Base-by-base conservation (phyloP, 139 green algal genomes). In the Chlamydomonas schloesseri region DNA sequence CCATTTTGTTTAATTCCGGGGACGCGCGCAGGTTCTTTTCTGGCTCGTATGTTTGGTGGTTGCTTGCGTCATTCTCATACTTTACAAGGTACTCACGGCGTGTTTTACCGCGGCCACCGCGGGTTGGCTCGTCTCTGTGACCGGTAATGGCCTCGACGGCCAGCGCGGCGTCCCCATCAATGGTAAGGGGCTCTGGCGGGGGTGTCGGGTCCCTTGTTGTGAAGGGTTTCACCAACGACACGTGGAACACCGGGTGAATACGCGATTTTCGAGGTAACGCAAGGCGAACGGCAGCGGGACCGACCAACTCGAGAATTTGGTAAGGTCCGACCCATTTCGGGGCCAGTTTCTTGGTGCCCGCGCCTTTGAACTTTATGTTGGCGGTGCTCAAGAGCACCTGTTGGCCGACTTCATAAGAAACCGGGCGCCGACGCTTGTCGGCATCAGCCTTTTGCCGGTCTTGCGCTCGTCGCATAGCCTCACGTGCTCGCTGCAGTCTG, bases 261-360 rank as follows among this genome's bases (percentile, higher is more conserved):
- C n/a, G 5, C 17, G 29, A 18, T 13, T 3, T 14, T 8, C 8
- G 5, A 8, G 75, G 75, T 34, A 83, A 37, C 0, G 34, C 50
- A 24, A 83, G 29, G 1, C 36, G 34, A 1, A 62, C 58, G 0
- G 60, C 75, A 28, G 60, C 60, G 1, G 34, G 17, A 2, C 60
- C 26, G 11, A 68, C 2, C 2, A 15, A 17, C 11, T 68, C 26
- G 14, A 3, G 5, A 31, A 68, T 33, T 8, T 5, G 33, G 31
- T 71, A 82, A 3, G 74, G 74, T 26, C 74, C 74, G 71, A 82
- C 71, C 74, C 55, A 82, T 29, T 82, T 82, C 1, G 74, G 57
- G 57, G 71, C 71, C 21, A 82, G 74, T 33, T 82, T 82, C 1
- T 31, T 28, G 6, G 20, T 71, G 65, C 65, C 42, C 6, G 42